Conservation (phyloP, 1,284 basidiomycete genomes). For the Jaminaea rosea region DNA sequence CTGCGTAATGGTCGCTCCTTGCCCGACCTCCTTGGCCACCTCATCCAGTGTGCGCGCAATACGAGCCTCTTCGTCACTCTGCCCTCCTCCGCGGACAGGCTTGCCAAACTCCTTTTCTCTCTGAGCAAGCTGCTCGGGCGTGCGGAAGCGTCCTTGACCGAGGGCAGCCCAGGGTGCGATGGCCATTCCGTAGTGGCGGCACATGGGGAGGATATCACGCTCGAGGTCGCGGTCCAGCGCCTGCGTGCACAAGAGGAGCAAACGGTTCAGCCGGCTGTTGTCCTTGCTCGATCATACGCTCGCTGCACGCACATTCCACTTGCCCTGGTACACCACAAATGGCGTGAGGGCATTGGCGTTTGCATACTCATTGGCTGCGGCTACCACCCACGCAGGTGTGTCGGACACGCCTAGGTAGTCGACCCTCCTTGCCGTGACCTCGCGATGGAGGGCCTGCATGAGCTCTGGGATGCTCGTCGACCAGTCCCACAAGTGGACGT, state of each 20-base stretch:
- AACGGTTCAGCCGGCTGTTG: too few relatives aligned
- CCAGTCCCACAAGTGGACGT: slow-evolving; percentile 56
- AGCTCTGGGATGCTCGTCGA: slow-evolving; percentile 56
- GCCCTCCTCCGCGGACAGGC: not conserved
- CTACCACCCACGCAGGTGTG: slow-evolving; percentile 56
- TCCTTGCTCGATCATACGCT: too few relatives aligned
- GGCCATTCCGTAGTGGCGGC: slow-evolving; percentile 50
- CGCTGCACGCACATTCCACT: slow-evolving; percentile 55
- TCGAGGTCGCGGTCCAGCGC: slow-evolving; percentile 54
- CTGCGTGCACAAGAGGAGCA: too few relatives aligned
- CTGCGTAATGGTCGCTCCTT: too few relatives aligned
- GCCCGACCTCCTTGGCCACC: slow-evolving; percentile 6
- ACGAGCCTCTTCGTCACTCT: not conserved
- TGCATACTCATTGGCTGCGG: slow-evolving; percentile 55
- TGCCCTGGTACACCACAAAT: slow-evolving; percentile 57
- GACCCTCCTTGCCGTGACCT: slow-evolving; percentile 52
- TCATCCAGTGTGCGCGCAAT: not conserved
- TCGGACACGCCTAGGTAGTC: slow-evolving; percentile 52
- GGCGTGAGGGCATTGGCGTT: slow-evolving; percentile 52
- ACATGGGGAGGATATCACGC: slow-evolving; percentile 60
- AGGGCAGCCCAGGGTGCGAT: slow-evolving; percentile 55
- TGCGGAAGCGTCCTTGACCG: slow-evolving; percentile 51
- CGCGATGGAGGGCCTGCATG: slow-evolving; percentile 54
- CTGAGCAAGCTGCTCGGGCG: slow-evolving; percentile 24
- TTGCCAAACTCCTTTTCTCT: slow-evolving; percentile 9